Conservation (phyloP, 257 asterid species). For the Penstemon davidsonii region DNA sequence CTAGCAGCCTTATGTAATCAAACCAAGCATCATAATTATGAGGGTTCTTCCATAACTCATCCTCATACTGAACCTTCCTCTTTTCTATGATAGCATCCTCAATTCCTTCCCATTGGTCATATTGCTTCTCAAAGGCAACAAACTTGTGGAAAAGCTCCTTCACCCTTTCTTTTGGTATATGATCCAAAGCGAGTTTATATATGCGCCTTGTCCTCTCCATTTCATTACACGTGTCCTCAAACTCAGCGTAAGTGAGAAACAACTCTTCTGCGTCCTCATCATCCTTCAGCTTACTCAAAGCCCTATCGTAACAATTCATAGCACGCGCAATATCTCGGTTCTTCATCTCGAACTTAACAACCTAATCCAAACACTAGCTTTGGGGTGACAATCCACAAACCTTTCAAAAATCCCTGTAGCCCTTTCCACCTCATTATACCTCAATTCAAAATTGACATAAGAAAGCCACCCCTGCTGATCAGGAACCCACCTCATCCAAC, state of each 20-base stretch:
- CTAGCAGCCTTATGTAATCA: too few species aligned
- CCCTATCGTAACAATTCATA: slow-evolving; percentile 46
- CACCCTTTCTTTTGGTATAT: slow-evolving; percentile 47
- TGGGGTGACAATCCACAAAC: slow-evolving; percentile 62
- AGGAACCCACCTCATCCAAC: slow-evolving; percentile 89
- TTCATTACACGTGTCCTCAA: slow-evolving; percentile 56
- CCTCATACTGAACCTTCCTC: slow-evolving; percentile 53
- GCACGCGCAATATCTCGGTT: slow-evolving; percentile 45
- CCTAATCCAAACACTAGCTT: slow-evolving; percentile 70
- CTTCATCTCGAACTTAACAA: slow-evolving; percentile 75
- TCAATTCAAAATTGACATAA: slow-evolving; percentile 67
- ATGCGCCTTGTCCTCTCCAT: slow-evolving; percentile 50
- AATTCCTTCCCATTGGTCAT: slow-evolving; percentile 33
- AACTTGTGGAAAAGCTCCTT: slow-evolving; percentile 49
- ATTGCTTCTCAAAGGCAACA: slow-evolving; percentile 54
- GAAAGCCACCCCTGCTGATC: slow-evolving; percentile 89
- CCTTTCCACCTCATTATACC: slow-evolving; percentile 74
- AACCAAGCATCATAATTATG: slow-evolving; percentile 31
- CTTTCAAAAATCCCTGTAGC: slow-evolving; percentile 74
- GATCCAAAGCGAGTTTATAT: slow-evolving; percentile 49
- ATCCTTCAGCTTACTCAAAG: background rate
- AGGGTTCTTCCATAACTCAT: slow-evolving; percentile 49
- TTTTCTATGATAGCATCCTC: slow-evolving; percentile 48
- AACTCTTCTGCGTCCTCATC: too few species aligned
- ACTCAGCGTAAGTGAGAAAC: slow-evolving; percentile 34